Evolutionary conservation across 768 basidiomycete genomes (phyloP).

Genomic region (Hygrophoropsis aurantiaca): DNA sequence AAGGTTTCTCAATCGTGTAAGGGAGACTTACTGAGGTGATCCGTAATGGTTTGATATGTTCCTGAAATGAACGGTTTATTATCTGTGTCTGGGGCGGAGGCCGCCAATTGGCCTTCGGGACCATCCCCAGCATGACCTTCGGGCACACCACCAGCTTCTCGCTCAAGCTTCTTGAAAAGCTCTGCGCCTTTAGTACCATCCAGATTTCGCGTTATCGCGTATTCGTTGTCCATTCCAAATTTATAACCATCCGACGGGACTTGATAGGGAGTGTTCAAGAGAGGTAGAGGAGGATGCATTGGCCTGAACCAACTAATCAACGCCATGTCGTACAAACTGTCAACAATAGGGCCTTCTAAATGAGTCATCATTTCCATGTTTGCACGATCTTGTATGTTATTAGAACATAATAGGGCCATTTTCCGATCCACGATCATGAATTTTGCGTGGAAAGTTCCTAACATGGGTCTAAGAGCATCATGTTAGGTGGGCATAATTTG

Average conservation of each 20-base stretch:
- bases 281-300: slow-evolving; percentile 46
- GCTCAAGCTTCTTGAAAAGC: slow-evolving; percentile 17
- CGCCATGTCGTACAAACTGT: slow-evolving; percentile 68
- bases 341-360: slow-evolving; percentile 69
- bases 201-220: slow-evolving; percentile 24
- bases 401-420: slow-evolving; percentile 61
- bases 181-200: slow-evolving; percentile 26
- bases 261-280: slow-evolving; percentile 32
- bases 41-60: slow-evolving; percentile 36
- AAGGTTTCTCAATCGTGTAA: neutral
- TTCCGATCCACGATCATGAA: slow-evolving; percentile 71
- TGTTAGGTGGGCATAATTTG: neutral
- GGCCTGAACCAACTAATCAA: slow-evolving; percentile 59
- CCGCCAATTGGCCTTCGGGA: neutral
- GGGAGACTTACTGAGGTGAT: slow-evolving; percentile 35
- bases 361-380: slow-evolving; percentile 66
- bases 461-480: slow-evolving; percentile 38
- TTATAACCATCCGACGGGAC: slow-evolving; percentile 36
- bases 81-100: neutral
- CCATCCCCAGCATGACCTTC: slow-evolving; percentile 2
- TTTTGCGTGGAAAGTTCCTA: slow-evolving; percentile 74
- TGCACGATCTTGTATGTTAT: slow-evolving; percentile 64
- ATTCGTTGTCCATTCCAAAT: slow-evolving; percentile 33
- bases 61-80: slow-evolving; percentile 27
- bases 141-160: slow-evolving; percentile 8